These are phyloP conservation scores for Termitomyces sp. DNA, from an alignment of 768 basidiomycete genomes.

Conservation along the genomic window DNA sequence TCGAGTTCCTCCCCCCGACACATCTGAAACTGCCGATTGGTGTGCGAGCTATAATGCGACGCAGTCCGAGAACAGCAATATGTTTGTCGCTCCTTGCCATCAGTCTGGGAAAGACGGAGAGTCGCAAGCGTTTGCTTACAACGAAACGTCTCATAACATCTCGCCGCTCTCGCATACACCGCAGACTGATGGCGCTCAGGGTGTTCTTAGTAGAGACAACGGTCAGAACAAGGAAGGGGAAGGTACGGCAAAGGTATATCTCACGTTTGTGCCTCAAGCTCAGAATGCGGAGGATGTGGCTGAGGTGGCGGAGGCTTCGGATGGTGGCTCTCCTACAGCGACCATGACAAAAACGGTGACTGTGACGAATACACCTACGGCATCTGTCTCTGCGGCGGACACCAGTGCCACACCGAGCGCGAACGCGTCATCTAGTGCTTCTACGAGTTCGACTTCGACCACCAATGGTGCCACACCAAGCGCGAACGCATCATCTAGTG, in stretches of 20 bases:
- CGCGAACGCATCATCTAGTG: background rate
- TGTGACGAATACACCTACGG: constrained; percentile 21
- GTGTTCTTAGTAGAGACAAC: constrained; percentile 21
- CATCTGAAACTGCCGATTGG: constrained; percentile 35
- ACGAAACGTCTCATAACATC: constrained; percentile 45
- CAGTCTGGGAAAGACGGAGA: constrained; percentile 10
- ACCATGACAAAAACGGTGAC: constrained; percentile 27
- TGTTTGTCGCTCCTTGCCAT: constrained; percentile 24
- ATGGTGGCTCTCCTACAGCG: constrained; percentile 20
- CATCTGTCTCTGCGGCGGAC: constrained; percentile 20
- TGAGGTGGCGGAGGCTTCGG: constrained; percentile 12
- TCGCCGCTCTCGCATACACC: constrained; percentile 47
- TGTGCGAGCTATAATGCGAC: constrained; percentile 52
- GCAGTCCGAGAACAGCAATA: background rate
- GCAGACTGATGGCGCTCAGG: constrained; percentile 9
- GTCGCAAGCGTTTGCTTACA: constrained; percentile 63
- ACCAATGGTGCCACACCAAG: background rate
- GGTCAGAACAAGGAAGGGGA: constrained; percentile 25
- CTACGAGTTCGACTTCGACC: constrained; percentile 1
- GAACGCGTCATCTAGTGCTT: background rate
- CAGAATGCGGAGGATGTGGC: constrained; percentile 21
- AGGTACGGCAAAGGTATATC: constrained; percentile 36
- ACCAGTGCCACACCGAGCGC: constrained; percentile 8
- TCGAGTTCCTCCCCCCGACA: constrained; percentile 16
- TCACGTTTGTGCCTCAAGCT: constrained; percentile 48